Base-by-base conservation (phyloP, 805 yeast genomes). In the Jamesozyma spencerorum region DNA sequence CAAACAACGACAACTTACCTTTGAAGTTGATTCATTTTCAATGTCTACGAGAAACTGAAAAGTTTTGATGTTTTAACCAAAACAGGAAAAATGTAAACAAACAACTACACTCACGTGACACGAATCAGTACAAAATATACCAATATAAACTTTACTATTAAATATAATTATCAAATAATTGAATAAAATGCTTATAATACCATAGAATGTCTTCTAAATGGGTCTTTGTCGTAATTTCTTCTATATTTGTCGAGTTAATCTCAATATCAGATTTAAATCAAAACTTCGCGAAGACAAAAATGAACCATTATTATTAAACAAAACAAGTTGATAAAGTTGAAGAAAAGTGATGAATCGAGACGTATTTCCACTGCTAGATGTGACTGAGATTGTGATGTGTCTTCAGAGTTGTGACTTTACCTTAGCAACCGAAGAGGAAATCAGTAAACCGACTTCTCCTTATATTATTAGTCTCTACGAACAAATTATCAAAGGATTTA, bases 351-450 rank as follows among this genome's bases (percentile, higher is more conserved):
- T 59, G 55, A 62, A 60, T 32, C 59, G 58, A 24, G 81, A 75
- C 48, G 68, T 70, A 24, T 81, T 80, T 54, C 86, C 86, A 0
- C 47, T 79, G 4, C 65, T 81, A n/a, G 82, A 77, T 19, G 57
- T 70, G 31, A 63, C 71, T 30, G 86, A 81, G 50, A 65, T 81
- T 17, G 71, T 78, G 1, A 60, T 66, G 10, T 76, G 81, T 51
- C 60, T 81, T 28, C 77, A 73, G 44, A 75, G 75, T 41, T 78
- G 84, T 54, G 79, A 76, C 42, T 74, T 81, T 38, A 48, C 57
- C 31, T 57, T 66, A 11, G 82, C 77, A 0, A 69, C 74, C 15
- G 85, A 78, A 47, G 85, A 79, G 27, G 67, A 71, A 38, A 65
- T 81, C 1, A 46, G 63, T 5, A 72, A 68, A 48, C 90, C 90